A percentile compares a stretch with the other conserved stretches of the same genome.
Evolutionary conservation across 31 red algal species (phyloP).

Genomic region (Bonnemaisonia californica): DNA sequence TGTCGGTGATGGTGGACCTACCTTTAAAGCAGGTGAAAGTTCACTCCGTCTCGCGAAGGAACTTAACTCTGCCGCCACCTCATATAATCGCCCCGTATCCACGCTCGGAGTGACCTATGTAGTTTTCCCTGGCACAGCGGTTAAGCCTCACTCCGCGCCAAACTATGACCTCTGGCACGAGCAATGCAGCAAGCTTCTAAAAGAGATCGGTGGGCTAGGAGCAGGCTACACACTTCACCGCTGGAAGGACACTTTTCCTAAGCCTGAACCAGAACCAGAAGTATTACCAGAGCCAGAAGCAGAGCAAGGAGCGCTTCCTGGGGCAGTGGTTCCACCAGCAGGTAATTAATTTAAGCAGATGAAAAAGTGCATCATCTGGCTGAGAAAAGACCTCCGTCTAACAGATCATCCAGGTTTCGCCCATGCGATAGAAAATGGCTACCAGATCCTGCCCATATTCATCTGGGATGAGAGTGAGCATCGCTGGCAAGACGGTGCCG

Average conservation of each 20-base stretch:
- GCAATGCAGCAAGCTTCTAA: not conserved
- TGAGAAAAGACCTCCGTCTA: too few relatives aligned
- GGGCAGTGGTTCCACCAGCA: too few relatives aligned
- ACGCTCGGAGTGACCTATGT: constrained; percentile 12
- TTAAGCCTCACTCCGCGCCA: not conserved
- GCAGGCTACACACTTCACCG: constrained; percentile 2
- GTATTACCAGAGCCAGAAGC: too few relatives aligned
- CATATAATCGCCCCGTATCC: constrained; percentile 17
- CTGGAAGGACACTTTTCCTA: constrained; percentile 13
- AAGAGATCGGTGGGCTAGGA: constrained; percentile 28
- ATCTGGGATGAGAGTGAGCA: too few relatives aligned
- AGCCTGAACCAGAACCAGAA: too few relatives aligned
- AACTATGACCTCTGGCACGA: constrained; percentile 12
- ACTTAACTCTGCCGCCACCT: constrained; percentile 14
- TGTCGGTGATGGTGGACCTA: constrained; percentile 25
- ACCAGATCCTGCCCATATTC: too few relatives aligned
- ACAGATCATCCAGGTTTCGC: too few relatives aligned
- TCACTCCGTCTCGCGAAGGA: constrained; percentile 15
- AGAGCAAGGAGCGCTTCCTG: too few relatives aligned
- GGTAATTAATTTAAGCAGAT: too few relatives aligned
- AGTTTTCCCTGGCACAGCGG: not conserved
- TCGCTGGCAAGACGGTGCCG: too few relatives aligned
- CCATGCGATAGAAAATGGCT: too few relatives aligned
- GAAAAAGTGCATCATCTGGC: too few relatives aligned
- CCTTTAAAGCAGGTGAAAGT: constrained; percentile 25